Conservation (phyloP, 1,284 basidiomycete species). For the Malassezia pachydermatis region DNA sequence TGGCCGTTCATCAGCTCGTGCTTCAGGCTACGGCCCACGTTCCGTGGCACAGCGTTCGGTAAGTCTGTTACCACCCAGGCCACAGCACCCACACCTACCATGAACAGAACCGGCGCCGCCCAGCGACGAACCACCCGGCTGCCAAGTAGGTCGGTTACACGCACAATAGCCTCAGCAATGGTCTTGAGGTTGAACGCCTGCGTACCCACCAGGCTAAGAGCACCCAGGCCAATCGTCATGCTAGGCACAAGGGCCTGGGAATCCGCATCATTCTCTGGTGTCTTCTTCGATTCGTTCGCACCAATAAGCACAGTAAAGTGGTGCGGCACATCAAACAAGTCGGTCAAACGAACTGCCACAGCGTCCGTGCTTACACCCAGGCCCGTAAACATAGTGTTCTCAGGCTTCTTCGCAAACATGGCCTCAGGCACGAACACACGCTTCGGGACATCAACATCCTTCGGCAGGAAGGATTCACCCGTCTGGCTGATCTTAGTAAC, state of each 20-base stretch:
- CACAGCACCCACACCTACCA: conserved; percentile 61
- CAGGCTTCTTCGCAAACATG: conserved; percentile 68
- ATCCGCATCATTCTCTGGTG: conserved; percentile 23
- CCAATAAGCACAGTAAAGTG: conserved; percentile 33
- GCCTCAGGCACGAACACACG: conserved; percentile 87
- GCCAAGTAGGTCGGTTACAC: conserved; percentile 58
- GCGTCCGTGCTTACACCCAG: conserved; percentile 34
- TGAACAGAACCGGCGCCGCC: conserved; percentile 74
- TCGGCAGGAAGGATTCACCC: conserved; percentile 69
- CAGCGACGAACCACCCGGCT: conserved; percentile 75
- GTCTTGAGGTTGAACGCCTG: conserved; percentile 59
- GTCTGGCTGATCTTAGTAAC: conserved; percentile 62
- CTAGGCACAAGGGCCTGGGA: conserved; percentile 26
- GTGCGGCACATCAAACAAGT: conserved; percentile 80
- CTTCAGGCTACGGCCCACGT: conserved; percentile 49
- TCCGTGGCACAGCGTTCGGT: conserved; percentile 80
- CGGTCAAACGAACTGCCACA: conserved; percentile 53
- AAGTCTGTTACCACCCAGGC: conserved; percentile 80
- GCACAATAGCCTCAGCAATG: conserved; percentile 36
- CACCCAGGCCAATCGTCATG: conserved; percentile 53
- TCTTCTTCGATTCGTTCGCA: conserved; percentile 53
- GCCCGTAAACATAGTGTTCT: conserved; percentile 49
- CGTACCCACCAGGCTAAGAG: conserved; percentile 74
- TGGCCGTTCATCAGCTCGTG: conserved; percentile 22
- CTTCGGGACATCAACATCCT: conserved; percentile 25